A percentile compares a stretch with the other conserved stretches of the same genome.
Evolutionary conservation across 805 yeast genomes (phyloP).

Genomic region (Geotrichum ghanense): DNA sequence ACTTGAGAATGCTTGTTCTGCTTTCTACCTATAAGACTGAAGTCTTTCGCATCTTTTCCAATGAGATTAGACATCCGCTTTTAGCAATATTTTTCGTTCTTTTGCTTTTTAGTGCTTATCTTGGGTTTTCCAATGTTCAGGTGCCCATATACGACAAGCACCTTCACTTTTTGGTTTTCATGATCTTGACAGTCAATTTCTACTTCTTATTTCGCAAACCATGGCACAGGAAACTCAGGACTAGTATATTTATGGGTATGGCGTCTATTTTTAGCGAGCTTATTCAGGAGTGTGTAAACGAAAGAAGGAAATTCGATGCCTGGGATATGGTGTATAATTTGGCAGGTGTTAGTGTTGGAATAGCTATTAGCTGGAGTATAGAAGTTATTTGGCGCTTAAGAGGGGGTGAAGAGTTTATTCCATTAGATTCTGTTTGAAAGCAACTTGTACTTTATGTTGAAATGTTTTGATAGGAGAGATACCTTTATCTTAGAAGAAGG

Average conservation of each 20-base stretch:
- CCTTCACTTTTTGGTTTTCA: neutral
- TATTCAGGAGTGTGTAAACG: neutral
- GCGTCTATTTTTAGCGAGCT: neutral
- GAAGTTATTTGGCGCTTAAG: neutral
- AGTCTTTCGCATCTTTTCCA: neutral
- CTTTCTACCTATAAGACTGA: too few species aligned
- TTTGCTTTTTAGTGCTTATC: neutral
- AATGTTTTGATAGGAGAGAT: too few species aligned
- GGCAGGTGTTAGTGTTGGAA: neutral
- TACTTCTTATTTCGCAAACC: neutral
- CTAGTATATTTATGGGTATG: neutral
- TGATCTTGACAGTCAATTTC: neutral
- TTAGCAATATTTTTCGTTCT: neutral
- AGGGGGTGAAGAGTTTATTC: neutral
- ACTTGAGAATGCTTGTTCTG: too few species aligned
- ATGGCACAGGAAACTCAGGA: neutral
- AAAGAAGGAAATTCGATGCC: neutral
- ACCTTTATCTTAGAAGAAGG: too few species aligned
- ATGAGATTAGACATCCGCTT: neutral
- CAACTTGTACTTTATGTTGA: too few species aligned
- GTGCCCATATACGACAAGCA: neutral
- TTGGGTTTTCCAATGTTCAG: neutral
- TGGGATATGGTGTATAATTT: slow-evolving; percentile 1
- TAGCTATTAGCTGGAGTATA: neutral
- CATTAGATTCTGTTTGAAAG: neutral